Evolutionary conservation across 1,139 yeast genomes (phyloP).

Genomic region (Kodamaea alishanica): DNA sequence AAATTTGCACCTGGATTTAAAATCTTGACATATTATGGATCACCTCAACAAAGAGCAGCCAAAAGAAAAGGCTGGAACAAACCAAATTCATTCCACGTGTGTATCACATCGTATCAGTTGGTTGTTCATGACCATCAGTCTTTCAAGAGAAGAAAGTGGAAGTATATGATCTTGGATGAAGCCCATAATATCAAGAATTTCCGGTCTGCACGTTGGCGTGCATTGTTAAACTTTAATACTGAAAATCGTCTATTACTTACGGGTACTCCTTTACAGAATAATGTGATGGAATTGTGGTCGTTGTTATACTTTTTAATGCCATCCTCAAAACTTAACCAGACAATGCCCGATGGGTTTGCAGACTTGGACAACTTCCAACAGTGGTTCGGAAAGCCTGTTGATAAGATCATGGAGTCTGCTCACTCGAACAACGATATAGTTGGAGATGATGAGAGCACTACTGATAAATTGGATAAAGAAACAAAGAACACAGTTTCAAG

Average conservation of each 20-base stretch:
- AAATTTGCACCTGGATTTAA: slow-evolving; percentile 98
- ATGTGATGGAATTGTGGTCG: slow-evolving; percentile 92
- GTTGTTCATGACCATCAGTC: slow-evolving; percentile 96
- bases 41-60: slow-evolving; percentile 95
- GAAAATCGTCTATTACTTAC: slow-evolving; percentile 83
- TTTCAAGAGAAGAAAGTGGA: slow-evolving; percentile 90
- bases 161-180: slow-evolving; percentile 94
- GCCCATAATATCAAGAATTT: slow-evolving; percentile 98
- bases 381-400: slow-evolving; percentile 98
- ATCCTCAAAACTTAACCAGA: slow-evolving; percentile 61
- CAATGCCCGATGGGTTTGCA: slow-evolving; percentile 95
- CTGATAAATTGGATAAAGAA: slow-evolving; percentile 52
- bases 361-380: slow-evolving; percentile 92
- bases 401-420: slow-evolving; percentile 73
- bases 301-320: slow-evolving; percentile 94
- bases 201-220: slow-evolving; percentile 96
- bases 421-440: slow-evolving; percentile 45
- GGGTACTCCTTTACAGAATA: slow-evolving; percentile 94
- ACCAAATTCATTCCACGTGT: slow-evolving; percentile 92
- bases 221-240: slow-evolving; percentile 87
- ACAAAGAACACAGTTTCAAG: slow-evolving; percentile 82
- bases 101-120: slow-evolving; percentile 93
- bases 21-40: slow-evolving; percentile 91
- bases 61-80: slow-evolving; percentile 98
- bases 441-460: slow-evolving; percentile 39